Base-by-base conservation (phyloP, 73 alveolate genomes). In the Symbiodinium natans region DNA sequence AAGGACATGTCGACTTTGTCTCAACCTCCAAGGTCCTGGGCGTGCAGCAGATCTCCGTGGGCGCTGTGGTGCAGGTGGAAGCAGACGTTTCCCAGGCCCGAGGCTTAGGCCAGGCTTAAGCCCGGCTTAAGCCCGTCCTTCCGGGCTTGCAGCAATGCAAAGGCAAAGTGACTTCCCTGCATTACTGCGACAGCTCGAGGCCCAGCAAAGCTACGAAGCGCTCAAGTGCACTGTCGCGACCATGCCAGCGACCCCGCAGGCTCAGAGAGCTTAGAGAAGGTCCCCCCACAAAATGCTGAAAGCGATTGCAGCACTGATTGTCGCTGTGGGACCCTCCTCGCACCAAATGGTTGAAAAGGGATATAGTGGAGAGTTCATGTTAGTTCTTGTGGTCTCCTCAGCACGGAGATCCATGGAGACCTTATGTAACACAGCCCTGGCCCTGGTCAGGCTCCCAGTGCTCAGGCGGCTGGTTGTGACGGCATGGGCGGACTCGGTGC, bases 71-170 rank as follows among this genome's bases (percentile, higher is more conserved):
- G 80, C 96, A 90, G 88, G 34, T 90, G 48, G 96, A 90, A 40
- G 96, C 96, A 8, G 96, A 90, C 82, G 88, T 90, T 34, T 90
- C 96, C 17, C 88, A 90, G 96, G 96, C 85, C 10, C 43, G 46
- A 10, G 80, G 83, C 43, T 11, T 11, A 1, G 43, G 59, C 59
- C 6, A 46, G 63, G 63, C 17, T 8, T 8, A 48, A 48, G 63
- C 8, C 17, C 23, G 23, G 8, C 63, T 48, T 48, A 17, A 17
- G 63, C 23, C 63, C 17, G 63, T 48, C 63, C 8, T 48, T 8
- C 63, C 63, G 8, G 63, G 63, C 23, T 48, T 17, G 63, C 63
- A 17, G 8, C 63, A 48, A 48, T 48, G 63, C 8, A 48, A 48
- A 10, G 8, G 63, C 8, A 48, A 17, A 48, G 17, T 8, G 63